A percentile compares a stretch with the other conserved stretches of the same genome.
Conservation (phyloP, 495 filamentous ascomycete species). For the Hypoxylon trugodes region DNA sequence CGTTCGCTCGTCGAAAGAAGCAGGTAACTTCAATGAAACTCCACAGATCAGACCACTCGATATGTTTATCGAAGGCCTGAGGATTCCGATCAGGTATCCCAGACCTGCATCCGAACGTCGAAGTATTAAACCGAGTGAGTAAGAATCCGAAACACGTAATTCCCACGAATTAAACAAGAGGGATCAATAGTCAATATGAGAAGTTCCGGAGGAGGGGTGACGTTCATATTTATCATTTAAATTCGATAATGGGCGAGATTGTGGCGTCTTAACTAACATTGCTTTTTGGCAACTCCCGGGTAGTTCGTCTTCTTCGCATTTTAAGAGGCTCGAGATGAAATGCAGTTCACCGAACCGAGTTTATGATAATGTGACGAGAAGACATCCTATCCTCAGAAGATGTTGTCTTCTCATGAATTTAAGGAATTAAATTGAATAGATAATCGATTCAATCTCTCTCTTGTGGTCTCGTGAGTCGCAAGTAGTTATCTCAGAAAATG, state of each 20-base stretch:
- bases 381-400: too few relatives aligned
- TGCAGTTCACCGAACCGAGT: not conserved
- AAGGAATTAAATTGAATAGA: not conserved
- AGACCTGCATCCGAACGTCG: constrained; percentile 15
- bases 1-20: constrained; percentile 20
- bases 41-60: constrained; percentile 8
- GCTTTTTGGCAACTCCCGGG: constrained; percentile 19
- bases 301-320: constrained; percentile 1
- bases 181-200: constrained; percentile 36
- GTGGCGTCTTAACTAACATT: constrained; percentile 25
- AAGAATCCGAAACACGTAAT: constrained; percentile 31
- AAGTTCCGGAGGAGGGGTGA: constrained; percentile 32
- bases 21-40: constrained; percentile 19
- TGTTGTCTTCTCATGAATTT: not conserved
- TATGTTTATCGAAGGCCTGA: constrained; percentile 15
- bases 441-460: constrained; percentile 3
- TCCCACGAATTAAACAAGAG: constrained; percentile 21
- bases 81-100: constrained; percentile 20
- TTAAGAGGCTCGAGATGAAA: constrained; percentile 1
- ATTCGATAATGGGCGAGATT: constrained; percentile 19
- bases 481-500: constrained; percentile 13
- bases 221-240: constrained; percentile 25
- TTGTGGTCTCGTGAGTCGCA: constrained; percentile 11
- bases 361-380: not conserved
- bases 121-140: constrained; percentile 28